phyloP scores from a whole-genome alignment of 176 grass and related monocot species.

The Oryza longistaminata region DNA sequence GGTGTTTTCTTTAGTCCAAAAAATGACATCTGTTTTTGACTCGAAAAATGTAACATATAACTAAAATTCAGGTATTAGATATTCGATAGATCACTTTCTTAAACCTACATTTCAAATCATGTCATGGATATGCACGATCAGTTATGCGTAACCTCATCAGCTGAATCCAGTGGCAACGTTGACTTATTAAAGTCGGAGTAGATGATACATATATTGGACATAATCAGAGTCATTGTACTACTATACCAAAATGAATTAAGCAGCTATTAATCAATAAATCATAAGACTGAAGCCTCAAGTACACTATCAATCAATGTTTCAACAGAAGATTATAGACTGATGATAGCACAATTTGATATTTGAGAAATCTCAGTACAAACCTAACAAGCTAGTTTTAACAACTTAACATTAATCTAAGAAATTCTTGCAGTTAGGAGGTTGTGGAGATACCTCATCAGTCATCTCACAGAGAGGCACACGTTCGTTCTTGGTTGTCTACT shows the following conservation, averaged over 20 bases:
- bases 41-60: neutral
- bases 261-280: slow-evolving; percentile 13
- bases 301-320: slow-evolving; percentile 3
- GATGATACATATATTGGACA: neutral
- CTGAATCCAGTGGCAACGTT: neutral
- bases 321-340: neutral
- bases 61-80: neutral
- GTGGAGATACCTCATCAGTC: slow-evolving; percentile 8
- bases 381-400: slow-evolving; percentile 15
- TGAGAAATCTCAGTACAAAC: slow-evolving; percentile 33
- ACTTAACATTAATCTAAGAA: slow-evolving; percentile 7
- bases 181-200: neutral
- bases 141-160: slow-evolving; percentile 10
- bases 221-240: neutral
- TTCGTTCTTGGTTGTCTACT: neutral
- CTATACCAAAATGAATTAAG: slow-evolving; percentile 5
- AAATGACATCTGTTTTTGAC: neutral
- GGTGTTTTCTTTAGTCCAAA: neutral
- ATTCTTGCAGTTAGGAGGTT: slow-evolving; percentile 36
- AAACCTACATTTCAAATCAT: neutral
- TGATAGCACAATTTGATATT: slow-evolving; percentile 16
- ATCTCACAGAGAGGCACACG: slow-evolving; percentile 2
- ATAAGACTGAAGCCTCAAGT: slow-evolving; percentile 1
- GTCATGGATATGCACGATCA: neutral
- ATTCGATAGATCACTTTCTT: neutral